Conservation (phyloP, 1,284 basidiomycete genomes). For the Heterobasidion parviporum region DNA sequence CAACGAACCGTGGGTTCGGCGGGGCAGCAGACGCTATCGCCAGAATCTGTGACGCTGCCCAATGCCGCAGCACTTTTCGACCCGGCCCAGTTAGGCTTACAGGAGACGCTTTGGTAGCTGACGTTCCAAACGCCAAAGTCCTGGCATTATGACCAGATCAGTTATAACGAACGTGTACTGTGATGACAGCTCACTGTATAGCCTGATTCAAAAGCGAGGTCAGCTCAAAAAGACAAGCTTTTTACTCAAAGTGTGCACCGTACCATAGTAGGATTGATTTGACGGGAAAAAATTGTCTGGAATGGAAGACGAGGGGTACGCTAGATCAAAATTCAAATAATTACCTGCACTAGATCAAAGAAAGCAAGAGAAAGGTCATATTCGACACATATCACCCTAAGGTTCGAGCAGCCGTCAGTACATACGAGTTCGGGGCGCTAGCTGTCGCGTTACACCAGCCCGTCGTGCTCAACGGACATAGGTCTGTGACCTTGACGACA, state of each 20-base stretch:
- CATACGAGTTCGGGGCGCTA: conserved; percentile 51
- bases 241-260: conserved; percentile 9
- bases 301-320: conserved; percentile 66
- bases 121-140: conserved; percentile 83
- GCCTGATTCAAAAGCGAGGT: conserved; percentile 19
- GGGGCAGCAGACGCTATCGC: conserved; percentile 60
- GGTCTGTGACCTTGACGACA: conserved; percentile 66
- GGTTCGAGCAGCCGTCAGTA: conserved; percentile 6
- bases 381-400: neutral
- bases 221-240: too few species aligned
- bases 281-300: conserved; percentile 67
- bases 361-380: neutral
- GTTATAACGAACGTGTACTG: neutral
- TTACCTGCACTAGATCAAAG: conserved; percentile 42
- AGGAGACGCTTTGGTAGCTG: conserved; percentile 54
- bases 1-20: conserved; percentile 45
- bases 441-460: conserved; percentile 68
- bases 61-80: conserved; percentile 48
- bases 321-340: conserved; percentile 70
- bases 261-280: conserved; percentile 49
- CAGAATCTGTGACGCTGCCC: conserved; percentile 51
- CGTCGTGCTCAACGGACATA: conserved; percentile 51
- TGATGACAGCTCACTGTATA: conserved; percentile 28
- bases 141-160: conserved; percentile 21
- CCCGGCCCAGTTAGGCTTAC: conserved; percentile 53